Evolutionary conservation across 2,329 filamentous ascomycete genomes (phyloP).

Genomic region (Neophaeococcomyces aloes): DNA sequence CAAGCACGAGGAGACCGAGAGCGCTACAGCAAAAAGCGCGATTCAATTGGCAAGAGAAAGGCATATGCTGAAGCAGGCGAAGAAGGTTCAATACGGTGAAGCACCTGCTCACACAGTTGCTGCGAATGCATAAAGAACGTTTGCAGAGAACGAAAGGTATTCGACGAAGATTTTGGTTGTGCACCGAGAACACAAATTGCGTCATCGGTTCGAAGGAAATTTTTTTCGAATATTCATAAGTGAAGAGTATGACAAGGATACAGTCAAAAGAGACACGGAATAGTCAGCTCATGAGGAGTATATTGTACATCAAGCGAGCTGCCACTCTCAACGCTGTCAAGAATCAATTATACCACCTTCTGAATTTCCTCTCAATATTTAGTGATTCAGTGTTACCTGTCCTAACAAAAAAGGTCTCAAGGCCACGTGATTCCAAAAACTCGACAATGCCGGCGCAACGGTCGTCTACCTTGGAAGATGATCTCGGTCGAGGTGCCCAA

Average conservation of each 20-base stretch:
- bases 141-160: background rate
- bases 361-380: too few relatives aligned
- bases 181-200: constrained; percentile 8
- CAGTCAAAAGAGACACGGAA: background rate
- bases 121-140: background rate
- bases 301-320: too few relatives aligned
- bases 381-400: too few relatives aligned
- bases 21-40: constrained; percentile 36
- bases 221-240: background rate
- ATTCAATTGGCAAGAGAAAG: constrained; percentile 50
- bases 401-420: too few relatives aligned
- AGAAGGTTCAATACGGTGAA: background rate
- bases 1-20: constrained; percentile 18
- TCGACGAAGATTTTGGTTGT: background rate
- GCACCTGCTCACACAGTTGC: background rate
- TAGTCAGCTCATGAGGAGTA: too few relatives aligned
- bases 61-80: constrained; percentile 37
- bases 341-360: too few relatives aligned
- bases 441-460: too few relatives aligned
- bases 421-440: too few relatives aligned
- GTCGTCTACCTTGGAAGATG: too few relatives aligned
- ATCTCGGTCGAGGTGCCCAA: too few relatives aligned
- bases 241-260: background rate
- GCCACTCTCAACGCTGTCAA: too few relatives aligned
- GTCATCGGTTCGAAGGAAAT: constrained; percentile 10